Evolutionary conservation across 768 basidiomycete genomes (phyloP).

Genomic region (Suillus ampliporus): DNA sequence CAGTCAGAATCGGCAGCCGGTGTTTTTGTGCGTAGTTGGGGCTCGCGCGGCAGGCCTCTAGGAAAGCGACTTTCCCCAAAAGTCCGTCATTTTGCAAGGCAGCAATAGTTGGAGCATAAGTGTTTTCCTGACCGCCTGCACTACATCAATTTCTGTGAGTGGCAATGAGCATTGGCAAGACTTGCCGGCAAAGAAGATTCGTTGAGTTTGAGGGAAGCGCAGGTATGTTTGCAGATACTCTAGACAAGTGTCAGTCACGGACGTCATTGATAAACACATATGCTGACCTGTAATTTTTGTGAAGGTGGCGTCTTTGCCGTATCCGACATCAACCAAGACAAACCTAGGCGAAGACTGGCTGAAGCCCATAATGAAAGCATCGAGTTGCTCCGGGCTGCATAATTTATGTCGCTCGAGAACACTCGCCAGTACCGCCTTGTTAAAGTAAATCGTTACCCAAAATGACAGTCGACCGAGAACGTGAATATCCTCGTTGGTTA

Average conservation of each 20-base stretch:
- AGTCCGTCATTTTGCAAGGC: conserved; percentile 65
- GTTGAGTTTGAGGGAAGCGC: conserved; percentile 75
- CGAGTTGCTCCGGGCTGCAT: conserved; percentile 69
- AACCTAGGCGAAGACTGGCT: conserved; percentile 78
- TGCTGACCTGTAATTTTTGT: conserved; percentile 71
- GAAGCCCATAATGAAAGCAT: conserved; percentile 74
- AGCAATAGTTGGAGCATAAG: conserved; percentile 62
- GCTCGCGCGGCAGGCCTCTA: conserved; percentile 54
- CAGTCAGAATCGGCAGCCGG: conserved; percentile 55
- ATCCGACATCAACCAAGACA: conserved; percentile 70
- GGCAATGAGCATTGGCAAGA: conserved; percentile 1
- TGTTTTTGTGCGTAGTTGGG: conserved; percentile 52
- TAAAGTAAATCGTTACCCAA: conserved; percentile 77
- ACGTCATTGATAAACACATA: not conserved
- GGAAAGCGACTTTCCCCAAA: conserved; percentile 66
- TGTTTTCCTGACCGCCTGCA: conserved; percentile 61
- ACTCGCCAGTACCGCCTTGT: conserved; percentile 60
- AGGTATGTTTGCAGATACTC: conserved; percentile 75
- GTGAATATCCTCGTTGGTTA: conserved; percentile 65
- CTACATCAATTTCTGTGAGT: conserved; percentile 13
- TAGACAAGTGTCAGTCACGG: conserved; percentile 32
- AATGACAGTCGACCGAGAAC: conserved; percentile 71
- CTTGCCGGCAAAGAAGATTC: conserved; percentile 75
- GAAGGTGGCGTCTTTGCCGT: conserved; percentile 62
- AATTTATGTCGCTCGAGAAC: conserved; percentile 55